Evolutionary conservation across 306 rosid species (phyloP), one percentile per base, ranked within the genome.

Genomic region (Fagus crenata): DNA sequence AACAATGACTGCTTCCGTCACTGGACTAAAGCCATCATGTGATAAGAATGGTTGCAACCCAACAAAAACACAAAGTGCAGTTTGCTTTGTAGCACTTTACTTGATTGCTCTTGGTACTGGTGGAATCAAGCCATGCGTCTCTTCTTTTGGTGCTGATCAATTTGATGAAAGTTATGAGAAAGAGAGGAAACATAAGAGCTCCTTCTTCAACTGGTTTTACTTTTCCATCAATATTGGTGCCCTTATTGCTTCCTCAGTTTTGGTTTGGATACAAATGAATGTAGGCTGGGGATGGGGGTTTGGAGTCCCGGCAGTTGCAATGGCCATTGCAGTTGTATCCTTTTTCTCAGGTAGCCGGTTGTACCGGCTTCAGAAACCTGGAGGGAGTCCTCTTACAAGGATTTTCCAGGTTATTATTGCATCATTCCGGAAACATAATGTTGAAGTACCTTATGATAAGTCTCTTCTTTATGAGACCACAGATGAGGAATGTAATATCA

Each of bases 271-370:
- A 43, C 98, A 93, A 61, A 90, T 85, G 91, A 87, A 91, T 60
- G 91, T 91, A 17, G 93, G 97, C 2, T 93, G 98, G 98, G 93
- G 85, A 69, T 91, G 93, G 98, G 97, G 98, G 18, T 93, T 93
- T 74, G 98, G 97, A 67, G 56, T 90, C 78, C 98, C 97, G 5
- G 92, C 96, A 14, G 93, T 87, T 46, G 91, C 97, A 40, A 93
- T 91, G 97, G 82, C 76, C 59, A 33, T 89, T 42, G 97, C 96
- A 6, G 83, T 91, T 69, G 72, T 84, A 65, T 90, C 72, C 77
- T 93, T 88, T 82, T 90, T 93, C 78, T 2, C 77, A 0, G 96
- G 92, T 6, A 93, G 90, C 73, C 28, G 32, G 15, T 69, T 87
- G 67, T 93, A 91, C 82, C 86, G 97, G 15, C 79, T 86, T 75